Base-by-base conservation (phyloP, 352 stramenopile genomes). In the Phytopythium vexans region DNA sequence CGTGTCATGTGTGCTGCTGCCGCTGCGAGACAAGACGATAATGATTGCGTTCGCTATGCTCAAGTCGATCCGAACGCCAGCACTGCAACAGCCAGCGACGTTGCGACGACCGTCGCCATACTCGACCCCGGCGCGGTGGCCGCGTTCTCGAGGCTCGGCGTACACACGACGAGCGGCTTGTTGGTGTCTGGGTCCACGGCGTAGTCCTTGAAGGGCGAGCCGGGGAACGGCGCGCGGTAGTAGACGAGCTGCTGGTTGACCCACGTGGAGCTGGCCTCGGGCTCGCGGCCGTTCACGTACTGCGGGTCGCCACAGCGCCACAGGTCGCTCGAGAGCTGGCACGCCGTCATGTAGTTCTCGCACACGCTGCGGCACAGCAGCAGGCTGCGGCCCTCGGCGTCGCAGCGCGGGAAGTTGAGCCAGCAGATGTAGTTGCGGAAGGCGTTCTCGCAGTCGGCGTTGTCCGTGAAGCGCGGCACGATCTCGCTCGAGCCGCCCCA, bases 341-440 rank as follows among this genome's bases (percentile, higher is more conserved):
- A 97, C 6, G 82, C 71, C 39, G 75, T 88, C 61, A 97, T 94
- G 56, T 84, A 96, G 58, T 97, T 97, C 56, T 97, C 85, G 55
- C 90, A 97, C 12, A 93, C 86, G 42, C 81, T 95, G 49, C 86
- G 78, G 31, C 90, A 97, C 33, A 97, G 56, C 54, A 93, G 64
- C 39, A 97, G 62, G 31, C 79, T 93, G 9, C 72, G 59, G 6
- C 84, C 74, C 49, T 94, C 84, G 21, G 85, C 71, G 58, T 97
- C 89, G 65, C 89, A 97, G 34, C 90, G 76, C 15, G 90, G 90
- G 59, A 97, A 97, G 65, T 96, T 97, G 12, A 96, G 44, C 83
- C 81, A 97, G 62, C 89, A 97, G 34, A 92, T 85, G 58, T 94
- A 97, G 54, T 93, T 93, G 38, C 68, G 67, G 60, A 94, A 97